Percentiles rank a stretch among this genome's conserved stretches.
Conservation (phyloP, 2,329 filamentous ascomycete species). For the Pseudopithomyces maydicus region DNA sequence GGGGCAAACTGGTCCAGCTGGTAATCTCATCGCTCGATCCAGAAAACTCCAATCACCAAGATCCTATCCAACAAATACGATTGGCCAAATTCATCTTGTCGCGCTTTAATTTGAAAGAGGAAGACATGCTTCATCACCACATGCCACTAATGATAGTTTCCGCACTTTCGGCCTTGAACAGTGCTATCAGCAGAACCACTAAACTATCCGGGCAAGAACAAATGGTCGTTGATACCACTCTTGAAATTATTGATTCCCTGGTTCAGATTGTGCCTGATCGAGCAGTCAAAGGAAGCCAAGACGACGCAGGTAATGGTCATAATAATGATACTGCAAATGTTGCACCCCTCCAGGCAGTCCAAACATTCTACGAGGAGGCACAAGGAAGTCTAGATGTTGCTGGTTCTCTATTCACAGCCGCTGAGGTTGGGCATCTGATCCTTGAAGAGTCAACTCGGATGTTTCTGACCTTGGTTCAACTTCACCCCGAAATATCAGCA, state of each 20-base stretch:
- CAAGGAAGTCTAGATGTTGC: conserved; percentile 41
- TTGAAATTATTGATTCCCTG: conserved; percentile 45
- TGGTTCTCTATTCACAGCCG: conserved; percentile 33
- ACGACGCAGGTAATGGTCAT: conserved; percentile 5
- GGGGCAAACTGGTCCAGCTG: conserved; percentile 76
- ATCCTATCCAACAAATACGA: conserved; percentile 66
- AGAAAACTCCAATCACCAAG: conserved; percentile 55
- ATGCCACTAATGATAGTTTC: conserved; percentile 77
- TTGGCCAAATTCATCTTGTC: conserved; percentile 81
- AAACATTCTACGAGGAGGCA: conserved; percentile 41
- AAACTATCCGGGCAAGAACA: conserved; percentile 10
- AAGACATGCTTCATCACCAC: conserved; percentile 91
- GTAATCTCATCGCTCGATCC: conserved; percentile 57
- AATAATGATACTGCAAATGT: conserved; percentile 12
- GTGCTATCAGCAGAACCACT: conserved; percentile 25
- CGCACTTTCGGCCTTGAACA: conserved; percentile 56
- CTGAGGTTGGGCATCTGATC: conserved; percentile 32
- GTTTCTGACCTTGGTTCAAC: conserved; percentile 28
- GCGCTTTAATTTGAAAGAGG: conserved; percentile 92
- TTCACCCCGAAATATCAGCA: conserved; percentile 15
- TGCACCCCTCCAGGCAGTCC: conserved; percentile 25
- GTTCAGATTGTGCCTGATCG: conserved; percentile 44
- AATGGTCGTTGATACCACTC: conserved; percentile 30
- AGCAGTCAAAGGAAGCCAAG: conserved; percentile 25
- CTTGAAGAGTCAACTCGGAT: conserved; percentile 37